Conservation (phyloP, 306 rosid genomes). For the Cucurbita maxima region DNA sequence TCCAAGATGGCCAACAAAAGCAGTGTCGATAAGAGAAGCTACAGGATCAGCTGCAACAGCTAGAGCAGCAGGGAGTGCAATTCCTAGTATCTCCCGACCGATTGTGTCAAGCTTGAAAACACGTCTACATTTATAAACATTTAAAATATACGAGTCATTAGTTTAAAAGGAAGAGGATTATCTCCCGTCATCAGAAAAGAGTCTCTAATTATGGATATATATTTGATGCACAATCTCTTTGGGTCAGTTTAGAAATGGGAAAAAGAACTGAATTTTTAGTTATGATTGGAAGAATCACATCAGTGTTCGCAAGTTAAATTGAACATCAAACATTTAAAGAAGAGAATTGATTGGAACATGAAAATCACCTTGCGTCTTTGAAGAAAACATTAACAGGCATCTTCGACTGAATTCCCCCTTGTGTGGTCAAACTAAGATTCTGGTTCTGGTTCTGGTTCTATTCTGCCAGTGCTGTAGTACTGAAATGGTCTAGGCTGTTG, state of each 20-base stretch:
- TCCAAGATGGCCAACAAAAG: conserved; percentile 91
- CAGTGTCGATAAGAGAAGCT: conserved; percentile 94
- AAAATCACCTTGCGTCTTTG: conserved; percentile 65
- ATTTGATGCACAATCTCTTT: neutral
- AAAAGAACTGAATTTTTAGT: neutral
- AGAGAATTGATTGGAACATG: neutral
- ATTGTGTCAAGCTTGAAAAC: conserved; percentile 65
- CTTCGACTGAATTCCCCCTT: conserved; percentile 29
- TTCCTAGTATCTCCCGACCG: conserved; percentile 63
- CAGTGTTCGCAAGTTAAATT: neutral
- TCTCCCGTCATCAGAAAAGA: neutral
- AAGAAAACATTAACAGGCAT: conserved; percentile 71
- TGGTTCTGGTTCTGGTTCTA: neutral
- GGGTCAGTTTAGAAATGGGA: neutral
- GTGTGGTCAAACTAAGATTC: neutral
- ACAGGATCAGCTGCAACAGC: conserved; percentile 98
- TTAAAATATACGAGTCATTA: neutral
- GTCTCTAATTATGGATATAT: neutral
- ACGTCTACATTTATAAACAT: conserved; percentile 20
- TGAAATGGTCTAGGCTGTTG: neutral
- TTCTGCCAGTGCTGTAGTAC: neutral
- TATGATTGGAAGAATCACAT: neutral
- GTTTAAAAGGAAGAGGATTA: no score
- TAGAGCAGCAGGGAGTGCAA: conserved; percentile 83
- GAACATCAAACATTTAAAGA: neutral